phyloP scores from a whole-genome alignment of 2,329 filamentous ascomycete genomes.

The Nannizziopsis arthrosporioides region DNA sequence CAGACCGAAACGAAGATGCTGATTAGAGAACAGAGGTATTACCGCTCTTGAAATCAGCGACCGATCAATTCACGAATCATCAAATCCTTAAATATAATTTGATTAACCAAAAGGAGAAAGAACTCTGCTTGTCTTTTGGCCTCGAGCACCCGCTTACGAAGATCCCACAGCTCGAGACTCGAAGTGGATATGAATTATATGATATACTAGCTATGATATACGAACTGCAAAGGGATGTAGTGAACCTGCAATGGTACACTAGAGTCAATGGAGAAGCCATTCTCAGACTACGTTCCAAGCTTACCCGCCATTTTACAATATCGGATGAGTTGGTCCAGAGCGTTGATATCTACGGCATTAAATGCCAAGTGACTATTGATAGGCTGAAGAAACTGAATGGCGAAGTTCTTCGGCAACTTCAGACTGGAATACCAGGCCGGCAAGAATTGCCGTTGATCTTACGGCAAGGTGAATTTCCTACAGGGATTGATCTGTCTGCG shows the following conservation, averaged over 20 bases:
- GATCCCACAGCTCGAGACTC: not conserved
- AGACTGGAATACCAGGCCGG: too few species aligned
- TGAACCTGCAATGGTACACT: constrained; percentile 15
- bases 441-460: too few species aligned
- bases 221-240: constrained; percentile 13
- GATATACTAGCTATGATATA: not conserved
- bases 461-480: too few species aligned
- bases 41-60: not conserved
- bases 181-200: not conserved
- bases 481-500: too few species aligned
- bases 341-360: too few species aligned
- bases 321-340: too few species aligned
- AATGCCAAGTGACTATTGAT: too few species aligned
- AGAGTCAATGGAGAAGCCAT: constrained; percentile 17
- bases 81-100: not conserved
- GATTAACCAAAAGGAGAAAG: not conserved
- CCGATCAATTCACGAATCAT: not conserved
- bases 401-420: too few species aligned
- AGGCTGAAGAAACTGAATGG: too few species aligned
- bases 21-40: not conserved
- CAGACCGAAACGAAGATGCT: not conserved
- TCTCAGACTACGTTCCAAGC: constrained; percentile 11
- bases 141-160: not conserved
- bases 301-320: not conserved
- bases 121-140: constrained; percentile 2